A percentile compares a stretch with the other conserved stretches of the same genome.
phyloP scores from a whole-genome alignment of 2,329 filamentous ascomycete genomes.

The Onygenales sp. region DNA sequence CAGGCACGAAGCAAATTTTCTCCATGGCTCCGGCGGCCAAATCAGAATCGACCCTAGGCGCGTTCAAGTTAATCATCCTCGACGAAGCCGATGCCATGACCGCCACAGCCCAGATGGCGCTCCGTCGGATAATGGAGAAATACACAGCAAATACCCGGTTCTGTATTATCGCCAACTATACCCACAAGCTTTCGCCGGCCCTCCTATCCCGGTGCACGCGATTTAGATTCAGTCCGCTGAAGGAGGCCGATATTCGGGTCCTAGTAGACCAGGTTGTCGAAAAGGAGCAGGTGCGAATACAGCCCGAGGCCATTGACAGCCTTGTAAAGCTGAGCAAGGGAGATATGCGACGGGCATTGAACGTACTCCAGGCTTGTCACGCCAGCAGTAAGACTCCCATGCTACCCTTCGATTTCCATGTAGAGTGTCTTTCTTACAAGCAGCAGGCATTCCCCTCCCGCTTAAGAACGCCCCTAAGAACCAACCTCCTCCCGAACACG shows the following conservation, averaged over 20 bases:
- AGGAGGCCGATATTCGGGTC: slow-evolving; percentile 73
- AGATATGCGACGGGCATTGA: slow-evolving; percentile 90
- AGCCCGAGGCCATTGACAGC: slow-evolving; percentile 68
- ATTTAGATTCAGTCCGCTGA: slow-evolving; percentile 89
- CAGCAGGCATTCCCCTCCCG: slow-evolving; percentile 57
- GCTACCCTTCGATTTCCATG: background rate
- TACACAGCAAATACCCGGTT: slow-evolving; percentile 97
- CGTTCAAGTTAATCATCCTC: slow-evolving; percentile 91
- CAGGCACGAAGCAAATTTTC: slow-evolving; percentile 88
- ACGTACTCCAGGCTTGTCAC: slow-evolving; percentile 93
- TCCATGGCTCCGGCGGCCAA: slow-evolving; percentile 43
- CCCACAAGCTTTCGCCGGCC: slow-evolving; percentile 91
- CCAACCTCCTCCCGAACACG: slow-evolving; percentile 52
- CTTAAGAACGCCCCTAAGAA: slow-evolving; percentile 51
- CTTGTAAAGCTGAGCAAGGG: slow-evolving; percentile 83
- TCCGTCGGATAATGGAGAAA: slow-evolving; percentile 96
- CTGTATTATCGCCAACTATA: slow-evolving; percentile 98
- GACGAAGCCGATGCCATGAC: slow-evolving; percentile 99
- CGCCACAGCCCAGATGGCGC: slow-evolving; percentile 94
- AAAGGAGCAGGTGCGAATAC: slow-evolving; percentile 78
- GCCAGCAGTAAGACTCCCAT: slow-evolving; percentile 60
- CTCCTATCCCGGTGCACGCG: slow-evolving; percentile 87
- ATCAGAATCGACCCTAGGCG: slow-evolving; percentile 49
- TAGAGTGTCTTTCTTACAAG: slow-evolving; percentile 7
- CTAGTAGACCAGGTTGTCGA: slow-evolving; percentile 84